A percentile compares a stretch with the other conserved stretches of the same genome.
phyloP scores from a whole-genome alignment of 2,329 filamentous ascomycete species.

The Pleoardoris graminearum region DNA sequence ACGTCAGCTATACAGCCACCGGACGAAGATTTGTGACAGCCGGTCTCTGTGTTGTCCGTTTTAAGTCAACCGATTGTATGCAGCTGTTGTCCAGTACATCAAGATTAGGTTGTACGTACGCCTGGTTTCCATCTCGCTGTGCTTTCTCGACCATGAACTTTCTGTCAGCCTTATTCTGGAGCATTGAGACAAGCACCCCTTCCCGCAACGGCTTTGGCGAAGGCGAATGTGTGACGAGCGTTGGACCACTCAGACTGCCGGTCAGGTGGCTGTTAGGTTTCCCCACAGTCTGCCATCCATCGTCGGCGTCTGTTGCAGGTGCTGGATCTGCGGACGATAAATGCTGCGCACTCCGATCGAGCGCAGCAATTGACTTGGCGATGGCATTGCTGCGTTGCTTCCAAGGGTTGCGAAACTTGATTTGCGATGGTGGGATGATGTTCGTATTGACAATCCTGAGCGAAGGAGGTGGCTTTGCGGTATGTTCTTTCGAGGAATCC shows the following conservation, averaged over 20 bases:
- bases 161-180: not conserved
- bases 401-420: not conserved
- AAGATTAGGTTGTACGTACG: not conserved
- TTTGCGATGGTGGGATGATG: not conserved
- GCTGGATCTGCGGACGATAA: not conserved
- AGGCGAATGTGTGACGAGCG: too few species aligned
- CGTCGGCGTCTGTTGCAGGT: too few species aligned
- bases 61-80: too few species aligned
- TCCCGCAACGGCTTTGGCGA: too few species aligned
- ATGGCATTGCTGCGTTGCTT: not conserved
- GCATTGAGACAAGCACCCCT: not conserved
- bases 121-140: too few species aligned
- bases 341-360: not conserved
- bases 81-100: not conserved
- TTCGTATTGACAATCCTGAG: conserved; percentile 1
- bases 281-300: not conserved
- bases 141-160: too few species aligned
- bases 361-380: conserved; percentile 2
- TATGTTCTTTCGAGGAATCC: not conserved
- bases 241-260: too few species aligned
- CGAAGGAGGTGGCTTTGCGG: conserved; percentile 1
- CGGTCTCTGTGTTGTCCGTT: too few species aligned
- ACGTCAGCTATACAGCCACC: not conserved
- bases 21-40: not conserved
- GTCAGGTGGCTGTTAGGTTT: too few species aligned